These are phyloP conservation scores for Chlamydomonas reinhardtii DNA, from an alignment of 163 green algal species.

Conservation along the genomic window DNA sequence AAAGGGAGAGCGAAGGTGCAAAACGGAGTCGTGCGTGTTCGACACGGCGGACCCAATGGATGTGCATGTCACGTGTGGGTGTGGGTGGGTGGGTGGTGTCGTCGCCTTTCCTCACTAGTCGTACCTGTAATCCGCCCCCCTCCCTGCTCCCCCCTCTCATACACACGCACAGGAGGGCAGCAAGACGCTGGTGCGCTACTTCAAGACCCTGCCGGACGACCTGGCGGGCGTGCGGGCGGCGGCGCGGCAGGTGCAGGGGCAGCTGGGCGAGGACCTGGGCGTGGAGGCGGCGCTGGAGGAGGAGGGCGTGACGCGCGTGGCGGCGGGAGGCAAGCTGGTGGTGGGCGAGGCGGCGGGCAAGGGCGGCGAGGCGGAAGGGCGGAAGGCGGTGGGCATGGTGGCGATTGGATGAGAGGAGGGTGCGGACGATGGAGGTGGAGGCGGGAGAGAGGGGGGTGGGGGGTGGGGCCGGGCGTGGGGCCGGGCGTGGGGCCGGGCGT, in stretches of 20 bases:
- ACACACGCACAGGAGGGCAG: slow-evolving; percentile 64
- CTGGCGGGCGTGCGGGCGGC: slow-evolving; percentile 36
- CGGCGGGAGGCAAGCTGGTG: slow-evolving; percentile 13
- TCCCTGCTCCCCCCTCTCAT: too few species aligned
- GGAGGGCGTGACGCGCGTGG: slow-evolving; percentile 34
- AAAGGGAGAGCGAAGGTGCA: too few species aligned
- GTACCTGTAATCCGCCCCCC: too few species aligned
- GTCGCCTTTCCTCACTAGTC: too few species aligned
- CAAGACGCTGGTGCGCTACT: slow-evolving; percentile 58
- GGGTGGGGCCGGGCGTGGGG: too few species aligned
- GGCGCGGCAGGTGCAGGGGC: slow-evolving; percentile 10
- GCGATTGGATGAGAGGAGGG: slow-evolving; percentile 28
- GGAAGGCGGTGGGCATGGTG: slow-evolving; percentile 33
- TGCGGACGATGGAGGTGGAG: too few species aligned
- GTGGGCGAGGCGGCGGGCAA: not conserved
- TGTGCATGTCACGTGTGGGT: too few species aligned
- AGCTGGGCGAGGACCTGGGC: slow-evolving; percentile 45
- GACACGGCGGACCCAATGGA: too few species aligned
- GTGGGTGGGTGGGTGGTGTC: too few species aligned
- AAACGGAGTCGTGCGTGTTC: too few species aligned
- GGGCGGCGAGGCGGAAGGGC: not conserved
- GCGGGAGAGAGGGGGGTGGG: too few species aligned
- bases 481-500: not conserved
- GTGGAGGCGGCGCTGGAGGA: slow-evolving; percentile 52
- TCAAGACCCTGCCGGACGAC: slow-evolving; percentile 57